phyloP scores from a whole-genome alignment of 2,329 filamentous ascomycete species.

The Samsoniella hepiali region DNA sequence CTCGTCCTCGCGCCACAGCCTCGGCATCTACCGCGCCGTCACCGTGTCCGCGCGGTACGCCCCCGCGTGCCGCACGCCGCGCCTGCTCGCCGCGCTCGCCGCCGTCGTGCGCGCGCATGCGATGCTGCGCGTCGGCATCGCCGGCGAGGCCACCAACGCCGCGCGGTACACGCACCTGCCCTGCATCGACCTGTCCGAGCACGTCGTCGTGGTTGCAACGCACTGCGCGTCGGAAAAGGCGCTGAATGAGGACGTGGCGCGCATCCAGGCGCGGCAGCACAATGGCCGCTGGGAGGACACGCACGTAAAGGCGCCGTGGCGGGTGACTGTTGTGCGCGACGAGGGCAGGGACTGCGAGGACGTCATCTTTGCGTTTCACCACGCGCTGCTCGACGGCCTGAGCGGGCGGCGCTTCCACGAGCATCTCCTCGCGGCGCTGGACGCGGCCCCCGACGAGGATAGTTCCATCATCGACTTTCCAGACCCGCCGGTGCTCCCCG shows the following conservation, averaged over 20 bases:
- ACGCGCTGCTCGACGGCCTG: slow-evolving; percentile 51
- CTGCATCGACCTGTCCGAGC: slow-evolving; percentile 41
- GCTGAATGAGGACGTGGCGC: slow-evolving; percentile 32
- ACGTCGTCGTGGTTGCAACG: slow-evolving; percentile 37
- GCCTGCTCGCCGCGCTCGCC: slow-evolving; percentile 38
- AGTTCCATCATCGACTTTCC: slow-evolving; percentile 31
- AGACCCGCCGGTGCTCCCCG: slow-evolving; percentile 32
- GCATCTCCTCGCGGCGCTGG: slow-evolving; percentile 43
- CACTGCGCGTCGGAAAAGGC: slow-evolving; percentile 24
- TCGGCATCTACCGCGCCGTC: slow-evolving; percentile 48
- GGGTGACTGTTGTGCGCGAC: slow-evolving; percentile 37
- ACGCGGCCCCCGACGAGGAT: slow-evolving; percentile 16
- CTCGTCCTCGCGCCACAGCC: slow-evolving; percentile 43
- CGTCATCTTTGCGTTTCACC: slow-evolving; percentile 49
- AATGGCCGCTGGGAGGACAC: slow-evolving; percentile 41
- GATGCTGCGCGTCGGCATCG: slow-evolving; percentile 48
- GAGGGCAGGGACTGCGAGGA: slow-evolving; percentile 31
- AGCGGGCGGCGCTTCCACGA: slow-evolving; percentile 49
- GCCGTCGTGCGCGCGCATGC: slow-evolving; percentile 42
- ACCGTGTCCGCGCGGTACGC: slow-evolving; percentile 43
- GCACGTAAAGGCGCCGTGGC: slow-evolving; percentile 45
- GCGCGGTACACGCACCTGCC: slow-evolving; percentile 44
- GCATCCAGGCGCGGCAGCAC: slow-evolving; percentile 38
- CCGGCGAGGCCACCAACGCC: slow-evolving; percentile 39
- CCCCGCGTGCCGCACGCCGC: slow-evolving; percentile 19